These are phyloP conservation scores for Pseudocercospora fuligena DNA, from an alignment of 2,329 filamentous ascomycete species.

Conservation along the genomic window DNA sequence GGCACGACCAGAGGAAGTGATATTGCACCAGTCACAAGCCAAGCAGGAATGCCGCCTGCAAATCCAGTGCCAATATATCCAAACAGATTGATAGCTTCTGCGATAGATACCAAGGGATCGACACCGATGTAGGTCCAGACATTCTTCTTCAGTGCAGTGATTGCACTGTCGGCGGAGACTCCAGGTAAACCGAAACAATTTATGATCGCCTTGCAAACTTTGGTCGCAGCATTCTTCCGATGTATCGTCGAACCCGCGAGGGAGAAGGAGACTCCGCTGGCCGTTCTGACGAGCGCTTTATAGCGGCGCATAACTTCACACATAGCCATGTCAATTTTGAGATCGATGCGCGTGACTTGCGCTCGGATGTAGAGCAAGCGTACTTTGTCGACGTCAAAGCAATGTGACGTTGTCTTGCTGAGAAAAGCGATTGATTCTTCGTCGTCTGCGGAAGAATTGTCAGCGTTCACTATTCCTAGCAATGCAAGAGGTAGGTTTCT, in stretches of 20 bases:
- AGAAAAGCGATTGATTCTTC: constrained; percentile 38
- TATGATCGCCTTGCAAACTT: constrained; percentile 32
- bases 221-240: constrained; percentile 33
- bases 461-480: background rate
- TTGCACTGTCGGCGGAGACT: constrained; percentile 26
- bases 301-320: constrained; percentile 42
- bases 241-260: constrained; percentile 28
- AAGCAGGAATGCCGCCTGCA: constrained; percentile 36
- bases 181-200: constrained; percentile 34
- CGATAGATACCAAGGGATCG: constrained; percentile 27
- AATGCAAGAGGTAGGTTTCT: background rate
- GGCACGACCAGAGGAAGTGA: constrained; percentile 35
- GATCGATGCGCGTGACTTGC: constrained; percentile 42
- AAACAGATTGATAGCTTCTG: constrained; percentile 28
- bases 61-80: constrained; percentile 32
- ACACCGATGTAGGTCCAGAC: constrained; percentile 28
- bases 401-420: constrained; percentile 38
- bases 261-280: constrained; percentile 27
- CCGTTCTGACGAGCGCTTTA: constrained; percentile 36
- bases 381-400: constrained; percentile 42
- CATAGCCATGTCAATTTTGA: constrained; percentile 43
- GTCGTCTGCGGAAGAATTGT: constrained; percentile 34
- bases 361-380: constrained; percentile 42
- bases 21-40: constrained; percentile 33
- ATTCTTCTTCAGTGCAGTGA: constrained; percentile 30